Conservation (phyloP, 371 early-diverging fungal species). For the Funneliformis caledonium region DNA sequence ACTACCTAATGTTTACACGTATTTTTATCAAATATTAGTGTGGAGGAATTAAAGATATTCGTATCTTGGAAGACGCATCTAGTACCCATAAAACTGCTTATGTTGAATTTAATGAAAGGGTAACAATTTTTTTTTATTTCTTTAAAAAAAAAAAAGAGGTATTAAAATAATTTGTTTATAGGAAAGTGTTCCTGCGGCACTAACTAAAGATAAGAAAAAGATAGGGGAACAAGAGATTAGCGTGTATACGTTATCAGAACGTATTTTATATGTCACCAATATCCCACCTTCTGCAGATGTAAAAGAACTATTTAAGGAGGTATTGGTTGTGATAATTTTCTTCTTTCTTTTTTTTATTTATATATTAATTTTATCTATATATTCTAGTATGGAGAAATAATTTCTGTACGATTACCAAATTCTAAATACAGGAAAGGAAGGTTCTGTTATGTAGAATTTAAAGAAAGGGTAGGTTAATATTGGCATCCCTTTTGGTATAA, state of each 20-base stretch:
- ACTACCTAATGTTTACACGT: not conserved
- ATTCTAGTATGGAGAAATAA: constrained; percentile 31
- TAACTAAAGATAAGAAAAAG: constrained; percentile 40
- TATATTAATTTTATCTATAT: not conserved
- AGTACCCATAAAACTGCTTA: constrained; percentile 4
- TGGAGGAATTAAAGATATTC: constrained; percentile 22
- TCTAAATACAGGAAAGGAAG: not conserved
- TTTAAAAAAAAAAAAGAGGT: not conserved
- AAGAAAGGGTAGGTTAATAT: constrained; percentile 17
- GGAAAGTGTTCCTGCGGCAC: constrained; percentile 29
- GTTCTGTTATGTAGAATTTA: constrained; percentile 35
- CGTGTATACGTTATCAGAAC: constrained; percentile 12
- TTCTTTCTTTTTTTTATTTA: not conserved
- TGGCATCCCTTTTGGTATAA: not conserved
- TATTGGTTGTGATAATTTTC: not conserved
- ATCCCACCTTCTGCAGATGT: not conserved
- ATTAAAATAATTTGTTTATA: not conserved
- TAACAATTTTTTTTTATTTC: not conserved
- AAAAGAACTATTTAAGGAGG: constrained; percentile 24
- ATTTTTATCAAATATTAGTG: not conserved
- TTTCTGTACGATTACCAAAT: constrained; percentile 24
- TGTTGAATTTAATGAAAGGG: constrained; percentile 31
- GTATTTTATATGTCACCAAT: constrained; percentile 31
- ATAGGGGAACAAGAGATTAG: constrained; percentile 32
- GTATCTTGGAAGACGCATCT: not conserved